Percentiles rank a stretch among this genome's conserved stretches.
phyloP scores from a whole-genome alignment of 1,139 yeast genomes.

The Debaryomycetaceae sp. region DNA sequence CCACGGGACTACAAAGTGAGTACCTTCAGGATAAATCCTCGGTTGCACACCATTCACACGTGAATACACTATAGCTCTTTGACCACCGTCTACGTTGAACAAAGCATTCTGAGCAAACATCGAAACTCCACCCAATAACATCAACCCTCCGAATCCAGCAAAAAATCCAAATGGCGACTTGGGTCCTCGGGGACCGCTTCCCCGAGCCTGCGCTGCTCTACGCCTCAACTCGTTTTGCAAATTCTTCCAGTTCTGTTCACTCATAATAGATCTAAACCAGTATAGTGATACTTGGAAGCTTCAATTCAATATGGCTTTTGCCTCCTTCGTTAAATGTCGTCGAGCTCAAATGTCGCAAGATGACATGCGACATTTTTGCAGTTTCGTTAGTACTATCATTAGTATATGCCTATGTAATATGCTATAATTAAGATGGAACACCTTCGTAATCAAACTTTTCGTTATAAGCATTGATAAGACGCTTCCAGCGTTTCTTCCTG shows the following conservation, averaged over 20 bases:
- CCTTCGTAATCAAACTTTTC: slow-evolving; percentile 43
- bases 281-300: too few species aligned
- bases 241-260: slow-evolving; percentile 62
- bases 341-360: neutral
- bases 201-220: slow-evolving; percentile 53
- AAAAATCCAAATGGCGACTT: slow-evolving; percentile 53
- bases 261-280: slow-evolving; percentile 20
- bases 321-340: slow-evolving; percentile 5
- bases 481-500: slow-evolving; percentile 40
- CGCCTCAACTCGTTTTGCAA: slow-evolving; percentile 65
- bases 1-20: slow-evolving; percentile 94
- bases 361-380: slow-evolving; percentile 2
- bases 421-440: slow-evolving; percentile 31
- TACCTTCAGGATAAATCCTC: slow-evolving; percentile 88
- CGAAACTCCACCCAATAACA: slow-evolving; percentile 71
- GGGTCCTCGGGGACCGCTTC: slow-evolving; percentile 42
- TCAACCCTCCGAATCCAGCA: slow-evolving; percentile 77
- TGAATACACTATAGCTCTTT: slow-evolving; percentile 91
- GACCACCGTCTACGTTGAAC: slow-evolving; percentile 98
- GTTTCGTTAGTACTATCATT: neutral
- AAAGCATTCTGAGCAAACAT: slow-evolving; percentile 68
- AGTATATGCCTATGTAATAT: neutral
- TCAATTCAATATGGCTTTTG: neutral
- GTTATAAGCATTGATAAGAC: slow-evolving; percentile 31
- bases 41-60: slow-evolving; percentile 84